Evolutionary conservation across 208 protist genomes (phyloP).

Genomic region (Trypanosoma mega): DNA sequence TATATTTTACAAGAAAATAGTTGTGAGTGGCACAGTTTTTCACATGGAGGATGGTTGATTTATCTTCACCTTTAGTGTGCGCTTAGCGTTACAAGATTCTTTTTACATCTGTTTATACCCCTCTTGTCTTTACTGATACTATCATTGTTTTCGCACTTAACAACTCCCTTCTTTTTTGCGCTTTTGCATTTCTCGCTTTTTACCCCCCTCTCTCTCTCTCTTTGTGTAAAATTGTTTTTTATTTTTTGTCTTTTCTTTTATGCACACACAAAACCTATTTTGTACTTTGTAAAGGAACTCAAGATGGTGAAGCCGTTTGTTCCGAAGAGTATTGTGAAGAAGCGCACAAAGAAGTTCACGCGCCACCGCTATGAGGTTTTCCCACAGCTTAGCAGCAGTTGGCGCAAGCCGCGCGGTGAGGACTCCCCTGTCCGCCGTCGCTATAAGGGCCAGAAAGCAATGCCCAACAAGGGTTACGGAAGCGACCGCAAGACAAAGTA

Average conservation of each 20-base stretch:
- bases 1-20: conserved; percentile 4
- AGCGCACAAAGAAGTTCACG: conserved; percentile 97
- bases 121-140: background rate
- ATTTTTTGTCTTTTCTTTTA: background rate
- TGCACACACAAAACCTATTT: background rate
- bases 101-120: background rate
- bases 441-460: conserved; percentile 96
- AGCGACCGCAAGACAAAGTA: conserved; percentile 97
- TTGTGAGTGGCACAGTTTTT: too few species aligned
- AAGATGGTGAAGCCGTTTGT: conserved; percentile 81
- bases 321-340: conserved; percentile 95
- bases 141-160: too few species aligned
- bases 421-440: conserved; percentile 97
- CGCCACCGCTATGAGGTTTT: conserved; percentile 95
- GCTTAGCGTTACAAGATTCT: too few species aligned
- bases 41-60: too few species aligned
- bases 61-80: too few species aligned
- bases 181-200: conserved; percentile 7
- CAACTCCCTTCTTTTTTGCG: conserved; percentile 13
- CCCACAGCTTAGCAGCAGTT: conserved; percentile 93
- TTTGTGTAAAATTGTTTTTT: background rate
- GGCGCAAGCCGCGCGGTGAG: conserved; percentile 99
- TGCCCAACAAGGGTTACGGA: conserved; percentile 99
- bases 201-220: background rate
- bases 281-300: conserved; percentile 6